Evolutionary conservation across 352 stramenopile species (phyloP), one percentile per base, ranked within the genome.

Genomic region (Aphanomyces stellatus): DNA sequence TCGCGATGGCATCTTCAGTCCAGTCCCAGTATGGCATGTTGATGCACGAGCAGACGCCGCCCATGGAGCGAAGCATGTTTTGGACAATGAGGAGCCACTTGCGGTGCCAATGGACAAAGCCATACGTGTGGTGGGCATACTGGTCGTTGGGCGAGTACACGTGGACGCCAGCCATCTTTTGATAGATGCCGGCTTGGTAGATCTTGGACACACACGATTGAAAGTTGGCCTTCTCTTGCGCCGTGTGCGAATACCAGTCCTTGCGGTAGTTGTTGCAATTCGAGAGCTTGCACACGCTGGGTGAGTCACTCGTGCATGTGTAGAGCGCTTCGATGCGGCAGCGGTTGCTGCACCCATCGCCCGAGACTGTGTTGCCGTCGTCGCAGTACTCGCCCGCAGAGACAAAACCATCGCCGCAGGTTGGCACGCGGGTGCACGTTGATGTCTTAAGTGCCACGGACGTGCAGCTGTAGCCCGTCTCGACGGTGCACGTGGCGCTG

Each of bases 371-470:
- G 59, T 75, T 75, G 27, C 71, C 71, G 37, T 75, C 71, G 56
- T 75, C 71, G 51, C 71, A 75, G n/a, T 25, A 53, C 35, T 75
- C 71, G 17, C 31, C 61, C 15, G 48, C 42, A 15, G 65, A 65
- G 22, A 70, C 59, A 31, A 51, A 40, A 7, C 66, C 71, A 48
- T 75, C 71, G 40, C 71, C 71, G 68, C 71, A 75, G 11, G 60
- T 37, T 3, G 41, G n/a, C 6, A 35, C 60, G 10, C 60, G 43
- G 30, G 1, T 43, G 37, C 60, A 67, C 22, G 41, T 24, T 4
- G 60, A 46, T 34, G 60, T 22, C 3, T 41, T 22, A 43, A 17
- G 40, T 6, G 5, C 10, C 41, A 25, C 22, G 13, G 41, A 56
- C 34, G 57, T 71, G 71, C 71, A 75, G 17, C 62, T 37, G 25